Evolutionary conservation across 306 rosid genomes (phyloP).

Genomic region (Purshia tridentata): DNA sequence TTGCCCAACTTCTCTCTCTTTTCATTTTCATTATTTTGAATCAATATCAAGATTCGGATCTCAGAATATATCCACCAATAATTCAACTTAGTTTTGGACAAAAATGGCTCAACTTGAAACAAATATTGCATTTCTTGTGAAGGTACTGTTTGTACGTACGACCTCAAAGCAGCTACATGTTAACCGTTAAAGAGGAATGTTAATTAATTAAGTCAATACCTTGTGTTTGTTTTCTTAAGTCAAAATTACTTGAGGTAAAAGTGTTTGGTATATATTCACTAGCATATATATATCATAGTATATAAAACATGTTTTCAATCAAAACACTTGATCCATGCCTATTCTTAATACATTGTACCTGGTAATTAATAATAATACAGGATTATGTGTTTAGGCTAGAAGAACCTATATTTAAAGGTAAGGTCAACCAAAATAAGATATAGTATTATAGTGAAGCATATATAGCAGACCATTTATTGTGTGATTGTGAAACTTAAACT

Average conservation of each 20-base stretch:
- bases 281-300: no score
- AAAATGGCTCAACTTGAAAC: neutral
- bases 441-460: neutral
- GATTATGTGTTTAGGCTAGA: no score
- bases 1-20: neutral
- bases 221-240: no score
- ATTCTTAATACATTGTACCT: no score
- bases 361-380: no score
- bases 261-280: no score
- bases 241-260: no score
- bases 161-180: neutral
- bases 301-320: no score
- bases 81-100: neutral
- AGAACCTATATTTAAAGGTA: no score
- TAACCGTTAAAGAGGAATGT: no score
- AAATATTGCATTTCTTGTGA: neutral
- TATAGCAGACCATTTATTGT: neutral
- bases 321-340: no score
- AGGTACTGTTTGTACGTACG: neutral
- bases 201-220: no score
- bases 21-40: neutral
- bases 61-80: neutral
- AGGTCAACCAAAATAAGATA: constrained; percentile 6
- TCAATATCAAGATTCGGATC: neutral
- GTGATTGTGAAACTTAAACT: constrained; percentile 8